A percentile compares a stretch with the other conserved stretches of the same genome.
phyloP scores from a whole-genome alignment of 169 alveolate species.

The Theileria annulata region DNA sequence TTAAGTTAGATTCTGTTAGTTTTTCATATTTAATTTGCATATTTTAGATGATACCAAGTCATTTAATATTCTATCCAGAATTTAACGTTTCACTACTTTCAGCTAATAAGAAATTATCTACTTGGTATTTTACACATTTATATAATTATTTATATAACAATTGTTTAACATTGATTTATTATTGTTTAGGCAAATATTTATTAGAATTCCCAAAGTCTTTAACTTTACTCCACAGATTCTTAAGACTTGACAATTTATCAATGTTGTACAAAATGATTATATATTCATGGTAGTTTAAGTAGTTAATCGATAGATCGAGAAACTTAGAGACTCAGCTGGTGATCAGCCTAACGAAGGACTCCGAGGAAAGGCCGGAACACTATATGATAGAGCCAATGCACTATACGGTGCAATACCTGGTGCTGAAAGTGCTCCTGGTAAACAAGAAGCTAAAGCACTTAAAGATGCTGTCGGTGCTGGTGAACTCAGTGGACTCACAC shows the following conservation, averaged over 20 bases:
- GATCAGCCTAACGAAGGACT: too few relatives aligned
- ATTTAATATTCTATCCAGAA: not conserved
- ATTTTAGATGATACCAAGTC: not conserved
- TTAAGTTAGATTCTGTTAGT: slow-evolving; percentile 35
- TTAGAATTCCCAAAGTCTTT: slow-evolving; percentile 1
- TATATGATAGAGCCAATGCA: too few relatives aligned
- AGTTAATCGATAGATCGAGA: not conserved
- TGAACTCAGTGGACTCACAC: too few relatives aligned
- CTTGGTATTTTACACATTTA: not conserved
- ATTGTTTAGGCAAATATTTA: not conserved
- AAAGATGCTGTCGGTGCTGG: too few relatives aligned
- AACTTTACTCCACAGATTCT: not conserved
- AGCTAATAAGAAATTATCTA: not conserved
- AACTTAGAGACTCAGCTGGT: not conserved
- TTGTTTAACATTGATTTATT: not conserved
- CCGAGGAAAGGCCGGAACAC: too few relatives aligned
- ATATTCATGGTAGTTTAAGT: not conserved
- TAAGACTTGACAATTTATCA: not conserved
- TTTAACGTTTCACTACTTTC: not conserved
- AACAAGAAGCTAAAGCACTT: too few relatives aligned
- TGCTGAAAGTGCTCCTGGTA: too few relatives aligned
- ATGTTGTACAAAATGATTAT: not conserved
- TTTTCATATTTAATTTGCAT: not conserved
- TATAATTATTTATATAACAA: not conserved
- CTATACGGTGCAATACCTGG: too few relatives aligned